Conservation (phyloP, 768 basidiomycete species). For the Rhizopogon roseolus region DNA sequence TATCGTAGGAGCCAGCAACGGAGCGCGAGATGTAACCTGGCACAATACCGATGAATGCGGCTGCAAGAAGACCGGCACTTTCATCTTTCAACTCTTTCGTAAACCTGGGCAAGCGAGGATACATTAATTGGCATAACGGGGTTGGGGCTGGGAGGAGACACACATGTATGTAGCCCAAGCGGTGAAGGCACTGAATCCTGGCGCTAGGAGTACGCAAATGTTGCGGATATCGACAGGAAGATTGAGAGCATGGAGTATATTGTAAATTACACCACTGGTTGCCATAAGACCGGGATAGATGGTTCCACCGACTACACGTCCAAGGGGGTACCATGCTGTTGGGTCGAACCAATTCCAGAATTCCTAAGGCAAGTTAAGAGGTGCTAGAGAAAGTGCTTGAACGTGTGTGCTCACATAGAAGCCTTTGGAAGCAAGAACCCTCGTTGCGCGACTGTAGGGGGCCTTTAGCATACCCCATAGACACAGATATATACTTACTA, state of each 20-base stretch:
- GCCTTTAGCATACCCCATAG: background rate
- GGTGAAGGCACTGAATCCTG: slow-evolving; percentile 94
- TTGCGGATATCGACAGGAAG: slow-evolving; percentile 97
- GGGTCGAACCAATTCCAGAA: slow-evolving; percentile 99
- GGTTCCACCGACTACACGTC: slow-evolving; percentile 96
- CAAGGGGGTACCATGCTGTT: slow-evolving; percentile 98
- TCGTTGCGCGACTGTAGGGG: slow-evolving; percentile 77
- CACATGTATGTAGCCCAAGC: slow-evolving; percentile 97
- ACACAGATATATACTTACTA: slow-evolving; percentile 56
- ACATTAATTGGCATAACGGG: background rate
- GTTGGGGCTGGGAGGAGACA: slow-evolving; percentile 17
- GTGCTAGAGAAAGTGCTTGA: background rate
- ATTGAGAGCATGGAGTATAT: slow-evolving; percentile 78
- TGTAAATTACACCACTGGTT: slow-evolving; percentile 96
- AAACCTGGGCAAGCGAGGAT: slow-evolving; percentile 52
- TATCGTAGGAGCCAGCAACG: slow-evolving; percentile 98
- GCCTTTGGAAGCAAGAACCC: slow-evolving; percentile 84
- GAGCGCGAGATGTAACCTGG: slow-evolving; percentile 99
- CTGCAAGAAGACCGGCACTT: slow-evolving; percentile 93
- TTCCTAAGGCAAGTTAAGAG: slow-evolving; percentile 51
- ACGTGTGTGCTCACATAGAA: slow-evolving; percentile 74
- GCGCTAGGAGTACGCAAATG: slow-evolving; percentile 93
- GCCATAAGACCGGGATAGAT: slow-evolving; percentile 99
- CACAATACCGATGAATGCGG: slow-evolving; percentile 96
- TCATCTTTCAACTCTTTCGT: slow-evolving; percentile 96